Evolutionary conservation across 306 rosid species (phyloP).

Genomic region (Cercis canadensis): DNA sequence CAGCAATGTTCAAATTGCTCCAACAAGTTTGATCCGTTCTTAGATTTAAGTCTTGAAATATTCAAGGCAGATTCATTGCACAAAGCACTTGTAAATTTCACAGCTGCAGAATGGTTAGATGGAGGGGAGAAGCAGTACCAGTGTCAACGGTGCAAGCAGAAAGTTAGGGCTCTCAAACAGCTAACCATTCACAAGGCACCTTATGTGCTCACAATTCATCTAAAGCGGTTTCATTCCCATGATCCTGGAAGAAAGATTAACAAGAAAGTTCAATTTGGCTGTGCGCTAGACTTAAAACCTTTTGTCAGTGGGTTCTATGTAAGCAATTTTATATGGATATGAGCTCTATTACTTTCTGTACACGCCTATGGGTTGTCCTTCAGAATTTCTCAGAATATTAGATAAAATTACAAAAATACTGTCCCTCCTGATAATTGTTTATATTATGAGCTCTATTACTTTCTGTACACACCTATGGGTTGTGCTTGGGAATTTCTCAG

Average conservation of each 20-base stretch:
- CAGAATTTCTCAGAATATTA: neutral
- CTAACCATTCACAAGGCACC: constrained; percentile 94
- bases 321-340: constrained; percentile 33
- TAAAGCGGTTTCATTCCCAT: constrained; percentile 82
- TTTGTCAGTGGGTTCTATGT: constrained; percentile 89
- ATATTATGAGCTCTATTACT: neutral
- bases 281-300: constrained; percentile 75
- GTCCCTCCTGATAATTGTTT: neutral
- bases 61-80: constrained; percentile 82
- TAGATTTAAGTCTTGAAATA: constrained; percentile 96
- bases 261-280: constrained; percentile 75
- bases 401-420: neutral
- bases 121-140: constrained; percentile 94
- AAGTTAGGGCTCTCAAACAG: constrained; percentile 89
- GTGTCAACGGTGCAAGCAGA: constrained; percentile 91
- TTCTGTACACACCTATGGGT: neutral
- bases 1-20: constrained; percentile 83
- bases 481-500: constrained; percentile 4
- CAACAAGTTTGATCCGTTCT: constrained; percentile 88
- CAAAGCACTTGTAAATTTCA: constrained; percentile 84
- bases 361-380: neutral
- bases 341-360: neutral
- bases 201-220: constrained; percentile 80
- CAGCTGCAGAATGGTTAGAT: constrained; percentile 83
- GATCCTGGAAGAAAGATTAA: constrained; percentile 82